These are phyloP conservation scores for Candida labiduridarum DNA, from an alignment of 1,139 yeast species.

Conservation along the genomic window DNA sequence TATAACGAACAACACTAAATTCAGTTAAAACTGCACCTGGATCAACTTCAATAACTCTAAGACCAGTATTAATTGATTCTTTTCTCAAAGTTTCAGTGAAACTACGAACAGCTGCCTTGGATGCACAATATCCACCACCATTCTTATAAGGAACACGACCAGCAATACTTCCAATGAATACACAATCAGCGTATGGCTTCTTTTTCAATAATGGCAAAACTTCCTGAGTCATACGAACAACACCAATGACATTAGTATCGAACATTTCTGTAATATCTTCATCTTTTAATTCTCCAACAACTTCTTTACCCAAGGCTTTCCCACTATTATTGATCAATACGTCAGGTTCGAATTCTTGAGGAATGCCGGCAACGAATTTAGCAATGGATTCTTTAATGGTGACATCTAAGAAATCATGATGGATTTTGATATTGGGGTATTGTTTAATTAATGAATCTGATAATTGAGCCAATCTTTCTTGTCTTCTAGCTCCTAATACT, in stretches of 20 bases:
- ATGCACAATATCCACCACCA: conserved; percentile 53
- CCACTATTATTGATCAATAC: conserved; percentile 84
- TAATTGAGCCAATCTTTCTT: conserved; percentile 52
- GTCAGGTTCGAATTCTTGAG: conserved; percentile 61
- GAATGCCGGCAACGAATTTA: conserved; percentile 52
- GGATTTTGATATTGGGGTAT: conserved; percentile 53
- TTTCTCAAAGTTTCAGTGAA: conserved; percentile 51
- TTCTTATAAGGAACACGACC: conserved; percentile 56
- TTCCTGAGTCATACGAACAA: conserved; percentile 70
- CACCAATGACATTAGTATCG: conserved; percentile 73
- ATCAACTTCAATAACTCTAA: conserved; percentile 51
- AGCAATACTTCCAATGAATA: conserved; percentile 53
- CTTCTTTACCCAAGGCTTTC: conserved; percentile 69
- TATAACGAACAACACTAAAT: conserved; percentile 48
- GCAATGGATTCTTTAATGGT: conserved; percentile 50
- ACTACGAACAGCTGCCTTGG: conserved; percentile 50
- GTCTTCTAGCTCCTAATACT: conserved; percentile 70
- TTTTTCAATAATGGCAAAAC: conserved; percentile 63
- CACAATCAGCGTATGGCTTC: conserved; percentile 49
- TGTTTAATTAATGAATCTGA: conserved; percentile 44
- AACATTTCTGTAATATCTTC: conserved; percentile 66
- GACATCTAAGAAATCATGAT: conserved; percentile 63
- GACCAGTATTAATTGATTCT: conserved; percentile 47
- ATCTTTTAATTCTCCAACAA: conserved; percentile 58
- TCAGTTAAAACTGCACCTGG: conserved; percentile 59